Evolutionary conservation across 2,329 filamentous ascomycete genomes (phyloP).

Genomic region (Triangularia setosa): DNA sequence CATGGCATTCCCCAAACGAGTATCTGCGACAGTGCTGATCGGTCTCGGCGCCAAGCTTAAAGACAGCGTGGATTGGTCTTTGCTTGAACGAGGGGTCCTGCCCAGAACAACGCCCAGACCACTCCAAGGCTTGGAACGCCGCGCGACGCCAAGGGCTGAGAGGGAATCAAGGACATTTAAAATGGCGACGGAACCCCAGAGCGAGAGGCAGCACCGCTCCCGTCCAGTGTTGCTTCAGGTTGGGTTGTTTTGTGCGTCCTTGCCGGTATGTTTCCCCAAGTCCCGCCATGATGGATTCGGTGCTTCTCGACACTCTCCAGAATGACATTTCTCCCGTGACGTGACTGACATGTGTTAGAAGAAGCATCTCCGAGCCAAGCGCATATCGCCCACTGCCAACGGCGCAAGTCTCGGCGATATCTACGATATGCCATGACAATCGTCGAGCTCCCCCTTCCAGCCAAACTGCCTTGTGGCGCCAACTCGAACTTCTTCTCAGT

Average conservation of each 20-base stretch:
- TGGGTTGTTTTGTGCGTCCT: background rate
- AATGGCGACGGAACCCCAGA: constrained; percentile 13
- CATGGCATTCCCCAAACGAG: constrained; percentile 3
- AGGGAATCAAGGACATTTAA: constrained; percentile 6
- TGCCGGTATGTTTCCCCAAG: background rate
- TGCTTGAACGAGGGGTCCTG: constrained; percentile 5
- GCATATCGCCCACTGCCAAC: background rate
- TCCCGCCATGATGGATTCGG: background rate
- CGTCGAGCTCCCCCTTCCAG: background rate
- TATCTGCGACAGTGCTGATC: constrained; percentile 14
- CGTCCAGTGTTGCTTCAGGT: background rate
- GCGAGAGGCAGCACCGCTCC: background rate
- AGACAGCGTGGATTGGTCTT: constrained; percentile 6
- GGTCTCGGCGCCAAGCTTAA: constrained; percentile 20
- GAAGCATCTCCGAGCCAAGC: background rate
- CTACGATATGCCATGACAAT: constrained; percentile 3
- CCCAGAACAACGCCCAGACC: constrained; percentile 18
- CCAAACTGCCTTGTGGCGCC: background rate
- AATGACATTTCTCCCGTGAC: background rate
- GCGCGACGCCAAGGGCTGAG: constrained; percentile 13
- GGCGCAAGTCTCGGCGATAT: background rate
- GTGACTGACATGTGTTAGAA: background rate
- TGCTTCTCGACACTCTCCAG: background rate
- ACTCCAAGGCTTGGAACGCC: constrained; percentile 10
- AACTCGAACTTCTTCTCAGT: background rate